Evolutionary conservation across 129 eudicot genomes (phyloP).

Genomic region (Centaurea solstitialis): DNA sequence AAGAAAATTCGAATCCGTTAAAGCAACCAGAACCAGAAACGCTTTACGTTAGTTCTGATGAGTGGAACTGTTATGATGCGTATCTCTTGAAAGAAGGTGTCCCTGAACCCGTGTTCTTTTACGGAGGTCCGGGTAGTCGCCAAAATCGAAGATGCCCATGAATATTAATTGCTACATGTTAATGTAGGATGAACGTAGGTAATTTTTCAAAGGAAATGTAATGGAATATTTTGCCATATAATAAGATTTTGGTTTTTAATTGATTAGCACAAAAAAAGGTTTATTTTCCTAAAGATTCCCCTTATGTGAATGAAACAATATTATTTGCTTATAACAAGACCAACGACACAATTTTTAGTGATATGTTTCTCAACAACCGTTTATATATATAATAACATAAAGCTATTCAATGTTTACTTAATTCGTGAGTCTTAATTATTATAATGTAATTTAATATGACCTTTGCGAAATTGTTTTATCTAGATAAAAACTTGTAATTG

Average conservation of each 20-base stretch:
- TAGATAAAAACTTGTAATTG: not conserved
- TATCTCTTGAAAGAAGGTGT: not conserved
- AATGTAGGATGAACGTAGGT: not conserved
- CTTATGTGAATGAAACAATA: too few relatives aligned
- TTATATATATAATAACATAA: too few relatives aligned
- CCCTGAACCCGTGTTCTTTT: constrained; percentile 12
- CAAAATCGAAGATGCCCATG: constrained; percentile 2
- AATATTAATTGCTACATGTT: not conserved
- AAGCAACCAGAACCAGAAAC: constrained; percentile 19
- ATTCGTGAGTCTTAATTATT: not conserved
- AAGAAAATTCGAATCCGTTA: not conserved
- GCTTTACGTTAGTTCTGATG: not conserved
- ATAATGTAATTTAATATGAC: too few relatives aligned
- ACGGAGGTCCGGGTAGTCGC: constrained; percentile 26
- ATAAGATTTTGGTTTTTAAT: not conserved
- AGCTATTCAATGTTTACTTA: not conserved
- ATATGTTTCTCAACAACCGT: not conserved
- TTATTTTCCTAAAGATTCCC: not conserved
- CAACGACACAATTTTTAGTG: too few relatives aligned
- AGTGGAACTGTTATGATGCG: constrained; percentile 31
- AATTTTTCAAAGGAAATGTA: not conserved
- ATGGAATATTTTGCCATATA: not conserved
- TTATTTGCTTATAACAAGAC: too few relatives aligned
- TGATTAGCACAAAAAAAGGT: not conserved
- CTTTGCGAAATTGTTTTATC: not conserved